These are phyloP conservation scores for Claviceps fusiformis DNA, from an alignment of 2,329 filamentous ascomycete genomes.

Conservation along the genomic window DNA sequence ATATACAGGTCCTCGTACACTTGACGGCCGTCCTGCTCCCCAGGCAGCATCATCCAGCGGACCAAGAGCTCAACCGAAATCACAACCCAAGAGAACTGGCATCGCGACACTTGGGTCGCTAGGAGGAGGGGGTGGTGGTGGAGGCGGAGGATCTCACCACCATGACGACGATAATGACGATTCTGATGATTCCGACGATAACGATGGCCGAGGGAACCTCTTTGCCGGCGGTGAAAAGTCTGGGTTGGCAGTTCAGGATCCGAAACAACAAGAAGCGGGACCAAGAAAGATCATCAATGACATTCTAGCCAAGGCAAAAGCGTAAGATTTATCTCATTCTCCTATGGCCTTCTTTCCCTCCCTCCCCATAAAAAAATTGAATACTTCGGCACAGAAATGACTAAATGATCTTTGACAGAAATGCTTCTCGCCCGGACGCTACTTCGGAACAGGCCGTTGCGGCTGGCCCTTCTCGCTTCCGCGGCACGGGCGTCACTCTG, in stretches of 20 bases:
- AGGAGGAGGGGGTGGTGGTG: slow-evolving; percentile 19
- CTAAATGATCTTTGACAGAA: slow-evolving; percentile 27
- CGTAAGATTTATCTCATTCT: slow-evolving; percentile 26
- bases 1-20: slow-evolving; percentile 48
- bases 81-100: slow-evolving; percentile 42
- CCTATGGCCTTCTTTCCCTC: background rate
- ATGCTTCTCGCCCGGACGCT: slow-evolving; percentile 42
- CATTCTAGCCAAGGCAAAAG: slow-evolving; percentile 49
- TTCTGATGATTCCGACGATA: slow-evolving; percentile 40
- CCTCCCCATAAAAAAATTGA: no score
- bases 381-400: background rate
- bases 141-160: slow-evolving; percentile 22
- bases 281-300: slow-evolving; percentile 46
- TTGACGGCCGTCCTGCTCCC: slow-evolving; percentile 48
- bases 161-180: slow-evolving; percentile 46
- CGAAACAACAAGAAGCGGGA: slow-evolving; percentile 29
- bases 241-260: slow-evolving; percentile 53
- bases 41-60: slow-evolving; percentile 16
- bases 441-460: slow-evolving; percentile 32
- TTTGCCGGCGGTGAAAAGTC: slow-evolving; percentile 83
- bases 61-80: slow-evolving; percentile 19
- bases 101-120: slow-evolving; percentile 47
- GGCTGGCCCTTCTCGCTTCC: slow-evolving; percentile 43
- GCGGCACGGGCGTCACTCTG: slow-evolving; percentile 59
- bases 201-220: slow-evolving; percentile 50